These are phyloP conservation scores for Daldinia childiae DNA, from an alignment of 495 filamentous ascomycete species.

Conservation along the genomic window DNA sequence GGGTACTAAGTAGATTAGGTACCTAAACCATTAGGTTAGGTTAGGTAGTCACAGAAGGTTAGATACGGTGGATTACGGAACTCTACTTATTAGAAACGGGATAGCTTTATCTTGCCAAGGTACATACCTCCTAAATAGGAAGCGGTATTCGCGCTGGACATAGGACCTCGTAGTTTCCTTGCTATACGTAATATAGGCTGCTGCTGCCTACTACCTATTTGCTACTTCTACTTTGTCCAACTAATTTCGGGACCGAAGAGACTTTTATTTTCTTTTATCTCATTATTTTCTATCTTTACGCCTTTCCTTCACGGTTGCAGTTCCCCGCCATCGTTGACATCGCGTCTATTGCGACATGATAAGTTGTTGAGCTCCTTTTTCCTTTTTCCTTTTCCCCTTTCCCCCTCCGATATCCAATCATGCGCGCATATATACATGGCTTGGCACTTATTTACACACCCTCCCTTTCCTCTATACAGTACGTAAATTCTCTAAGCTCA, in stretches of 20 bases:
- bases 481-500: conserved; percentile 10
- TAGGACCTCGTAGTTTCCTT: not conserved
- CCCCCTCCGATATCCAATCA: not conserved
- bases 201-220: not conserved
- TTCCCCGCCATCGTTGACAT: conserved; percentile 13
- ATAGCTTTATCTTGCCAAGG: not conserved
- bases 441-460: not conserved
- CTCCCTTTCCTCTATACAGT: conserved; percentile 1
- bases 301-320: conserved; percentile 12
- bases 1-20: not conserved
- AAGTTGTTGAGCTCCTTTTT: conserved; percentile 14
- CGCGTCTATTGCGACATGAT: not conserved
- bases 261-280: conserved; percentile 12
- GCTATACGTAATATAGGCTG: not conserved
- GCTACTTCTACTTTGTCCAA: not conserved
- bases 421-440: not conserved
- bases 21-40: no score
- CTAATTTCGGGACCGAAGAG: conserved; percentile 28
- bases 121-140: conserved; percentile 4
- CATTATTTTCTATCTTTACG: not conserved
- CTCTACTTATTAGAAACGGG: not conserved
- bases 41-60: not conserved
- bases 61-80: conserved; percentile 1
- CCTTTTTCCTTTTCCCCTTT: no score
- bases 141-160: not conserved